These are phyloP conservation scores for Filobasidium floriforme DNA, from an alignment of 768 basidiomycete species.

Conservation along the genomic window DNA sequence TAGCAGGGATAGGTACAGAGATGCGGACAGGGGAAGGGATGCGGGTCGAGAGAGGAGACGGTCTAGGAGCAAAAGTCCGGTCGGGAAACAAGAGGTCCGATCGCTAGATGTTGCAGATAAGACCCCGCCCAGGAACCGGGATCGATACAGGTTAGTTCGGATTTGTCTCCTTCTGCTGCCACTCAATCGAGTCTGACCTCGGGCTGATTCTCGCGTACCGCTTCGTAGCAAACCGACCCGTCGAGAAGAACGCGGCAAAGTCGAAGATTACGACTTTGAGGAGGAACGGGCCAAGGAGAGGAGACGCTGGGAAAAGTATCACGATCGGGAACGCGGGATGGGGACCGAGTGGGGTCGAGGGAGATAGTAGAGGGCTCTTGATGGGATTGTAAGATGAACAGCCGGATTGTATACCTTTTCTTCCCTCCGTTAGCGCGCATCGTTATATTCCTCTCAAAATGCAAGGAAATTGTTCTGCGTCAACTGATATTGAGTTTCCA, in stretches of 20 bases:
- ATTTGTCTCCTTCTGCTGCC: no score
- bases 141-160: neutral
- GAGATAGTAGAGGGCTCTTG: neutral
- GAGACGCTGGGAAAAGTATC: slow-evolving; percentile 16
- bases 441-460: no score
- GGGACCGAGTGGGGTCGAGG: slow-evolving; percentile 2
- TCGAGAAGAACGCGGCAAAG: neutral
- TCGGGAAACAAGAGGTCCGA: neutral
- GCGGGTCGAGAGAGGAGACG: neutral
- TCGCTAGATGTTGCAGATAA: neutral
- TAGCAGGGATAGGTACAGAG: slow-evolving; percentile 7
- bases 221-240: neutral
- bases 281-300: slow-evolving; percentile 18
- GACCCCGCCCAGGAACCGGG: neutral
- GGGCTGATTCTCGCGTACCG: neutral
- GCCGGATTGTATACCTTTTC: no score
- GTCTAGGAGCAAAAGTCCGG: neutral
- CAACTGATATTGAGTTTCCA: no score
- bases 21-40: neutral
- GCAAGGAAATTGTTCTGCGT: no score
- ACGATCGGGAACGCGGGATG: slow-evolving; percentile 22
- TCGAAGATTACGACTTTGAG: slow-evolving; percentile 18
- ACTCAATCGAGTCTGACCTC: neutral
- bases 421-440: no score
- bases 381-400: no score